Evolutionary conservation across 2,329 filamentous ascomycete species (phyloP).

Genomic region (Xylariales sp.): DNA sequence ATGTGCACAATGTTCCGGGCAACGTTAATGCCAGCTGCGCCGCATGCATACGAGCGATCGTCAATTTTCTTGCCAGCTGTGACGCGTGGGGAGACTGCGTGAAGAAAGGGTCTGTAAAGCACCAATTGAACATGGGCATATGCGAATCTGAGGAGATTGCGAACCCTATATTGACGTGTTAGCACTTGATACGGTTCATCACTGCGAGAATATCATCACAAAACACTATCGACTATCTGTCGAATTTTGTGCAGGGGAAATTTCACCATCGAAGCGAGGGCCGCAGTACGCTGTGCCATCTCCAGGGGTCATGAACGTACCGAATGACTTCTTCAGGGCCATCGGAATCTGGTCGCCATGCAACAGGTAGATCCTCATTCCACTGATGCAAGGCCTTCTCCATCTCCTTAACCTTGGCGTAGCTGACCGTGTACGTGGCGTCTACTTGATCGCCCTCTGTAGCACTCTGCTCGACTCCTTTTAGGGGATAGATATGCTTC

Average conservation of each 20-base stretch:
- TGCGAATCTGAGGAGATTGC: slow-evolving; percentile 72
- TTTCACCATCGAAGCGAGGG: too few species aligned
- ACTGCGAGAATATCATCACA: too few species aligned
- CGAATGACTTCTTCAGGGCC: slow-evolving; percentile 69
- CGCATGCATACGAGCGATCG: slow-evolving; percentile 72
- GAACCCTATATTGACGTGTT: too few species aligned
- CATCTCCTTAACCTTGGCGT: slow-evolving; percentile 58
- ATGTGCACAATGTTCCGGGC: slow-evolving; percentile 75
- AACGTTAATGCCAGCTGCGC: slow-evolving; percentile 56
- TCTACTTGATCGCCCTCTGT: slow-evolving; percentile 35
- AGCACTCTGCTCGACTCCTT: slow-evolving; percentile 45
- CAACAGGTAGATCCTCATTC: slow-evolving; percentile 64
- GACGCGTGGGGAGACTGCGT: slow-evolving; percentile 68
- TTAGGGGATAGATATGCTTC: slow-evolving; percentile 61
- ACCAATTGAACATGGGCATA: slow-evolving; percentile 81
- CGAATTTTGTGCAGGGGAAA: too few species aligned
- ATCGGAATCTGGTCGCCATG: slow-evolving; percentile 75
- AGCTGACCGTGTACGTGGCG: slow-evolving; percentile 59
- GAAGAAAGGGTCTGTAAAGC: slow-evolving; percentile 76
- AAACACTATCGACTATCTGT: too few species aligned
- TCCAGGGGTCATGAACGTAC: slow-evolving; percentile 56
- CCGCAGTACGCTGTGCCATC: too few species aligned
- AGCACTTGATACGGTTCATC: too few species aligned
- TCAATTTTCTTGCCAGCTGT: slow-evolving; percentile 57
- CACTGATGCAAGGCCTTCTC: slow-evolving; percentile 60